These are phyloP conservation scores for Blastocystis sp. DNA, from an alignment of 352 stramenopile species.

Conservation along the genomic window DNA sequence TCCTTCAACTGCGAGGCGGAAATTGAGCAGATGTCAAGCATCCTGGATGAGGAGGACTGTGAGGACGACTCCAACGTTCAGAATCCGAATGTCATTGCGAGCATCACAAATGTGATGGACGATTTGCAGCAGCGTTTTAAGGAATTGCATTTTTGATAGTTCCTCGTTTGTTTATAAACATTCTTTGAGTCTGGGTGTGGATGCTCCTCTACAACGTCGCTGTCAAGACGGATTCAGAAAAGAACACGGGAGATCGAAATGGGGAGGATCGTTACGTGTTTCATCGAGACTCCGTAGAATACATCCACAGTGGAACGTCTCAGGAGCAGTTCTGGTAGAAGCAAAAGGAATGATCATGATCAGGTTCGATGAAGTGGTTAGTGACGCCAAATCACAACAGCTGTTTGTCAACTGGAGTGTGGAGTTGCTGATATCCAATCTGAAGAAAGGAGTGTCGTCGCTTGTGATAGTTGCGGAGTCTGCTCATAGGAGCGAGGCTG, in stretches of 20 bases:
- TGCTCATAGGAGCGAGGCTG: background rate
- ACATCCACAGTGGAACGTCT: background rate
- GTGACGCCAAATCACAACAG: background rate
- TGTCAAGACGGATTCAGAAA: too few relatives aligned
- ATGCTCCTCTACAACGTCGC: too few relatives aligned
- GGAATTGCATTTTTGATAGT: background rate
- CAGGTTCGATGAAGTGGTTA: constrained; percentile 16
- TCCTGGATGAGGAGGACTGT: constrained; percentile 18
- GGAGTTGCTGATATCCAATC: background rate
- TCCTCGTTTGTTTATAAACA: background rate
- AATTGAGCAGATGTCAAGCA: background rate
- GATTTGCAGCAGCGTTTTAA: constrained; percentile 10
- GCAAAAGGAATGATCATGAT: too few relatives aligned
- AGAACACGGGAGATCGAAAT: too few relatives aligned
- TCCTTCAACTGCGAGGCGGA: background rate
- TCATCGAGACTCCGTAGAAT: background rate
- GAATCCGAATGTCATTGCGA: constrained; percentile 1
- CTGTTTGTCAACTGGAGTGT: background rate
- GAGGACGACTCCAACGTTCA: constrained; percentile 44
- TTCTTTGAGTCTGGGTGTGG: too few relatives aligned
- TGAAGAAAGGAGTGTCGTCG: background rate
- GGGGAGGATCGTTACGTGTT: too few relatives aligned
- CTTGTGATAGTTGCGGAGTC: background rate
- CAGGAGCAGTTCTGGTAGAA: background rate
- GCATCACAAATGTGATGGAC: constrained; percentile 34